These are phyloP conservation scores for Aspergillus latus DNA, from an alignment of 2,329 filamentous ascomycete species.

Conservation along the genomic window DNA sequence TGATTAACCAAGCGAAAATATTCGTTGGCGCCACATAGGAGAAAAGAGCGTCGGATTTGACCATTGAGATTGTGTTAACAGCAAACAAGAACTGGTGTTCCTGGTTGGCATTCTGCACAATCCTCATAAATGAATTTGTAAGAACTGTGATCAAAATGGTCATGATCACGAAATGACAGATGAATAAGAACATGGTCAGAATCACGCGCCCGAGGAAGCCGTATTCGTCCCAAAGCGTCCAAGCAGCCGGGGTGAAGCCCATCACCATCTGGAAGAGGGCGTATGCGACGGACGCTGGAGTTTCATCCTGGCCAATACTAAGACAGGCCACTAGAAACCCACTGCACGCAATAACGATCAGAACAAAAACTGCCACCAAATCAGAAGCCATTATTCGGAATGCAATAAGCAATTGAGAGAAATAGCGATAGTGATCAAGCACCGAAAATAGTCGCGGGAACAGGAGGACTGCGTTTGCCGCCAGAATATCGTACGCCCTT, in stretches of 20 bases:
- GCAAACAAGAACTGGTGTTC: slow-evolving; percentile 92
- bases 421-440: slow-evolving; percentile 92
- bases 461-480: slow-evolving; percentile 83
- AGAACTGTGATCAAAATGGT: slow-evolving; percentile 95
- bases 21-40: slow-evolving; percentile 91
- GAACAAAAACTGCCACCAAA: slow-evolving; percentile 75
- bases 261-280: slow-evolving; percentile 91
- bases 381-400: slow-evolving; percentile 94
- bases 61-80: slow-evolving; percentile 96
- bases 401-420: slow-evolving; percentile 89
- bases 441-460: slow-evolving; percentile 90
- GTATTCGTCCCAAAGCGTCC: slow-evolving; percentile 83
- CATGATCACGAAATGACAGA: slow-evolving; percentile 91
- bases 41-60: slow-evolving; percentile 95
- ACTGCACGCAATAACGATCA: slow-evolving; percentile 85
- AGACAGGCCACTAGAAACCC: slow-evolving; percentile 95
- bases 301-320: slow-evolving; percentile 59
- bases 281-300: slow-evolving; percentile 75
- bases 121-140: slow-evolving; percentile 93
- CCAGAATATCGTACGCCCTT: slow-evolving; percentile 91
- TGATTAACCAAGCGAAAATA: slow-evolving; percentile 84
- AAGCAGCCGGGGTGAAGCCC: slow-evolving; percentile 93
- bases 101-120: slow-evolving; percentile 88
- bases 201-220: slow-evolving; percentile 75
- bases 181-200: slow-evolving; percentile 80